Evolutionary conservation across 2,329 filamentous ascomycete species (phyloP).

Genomic region (Alternaria solani): DNA sequence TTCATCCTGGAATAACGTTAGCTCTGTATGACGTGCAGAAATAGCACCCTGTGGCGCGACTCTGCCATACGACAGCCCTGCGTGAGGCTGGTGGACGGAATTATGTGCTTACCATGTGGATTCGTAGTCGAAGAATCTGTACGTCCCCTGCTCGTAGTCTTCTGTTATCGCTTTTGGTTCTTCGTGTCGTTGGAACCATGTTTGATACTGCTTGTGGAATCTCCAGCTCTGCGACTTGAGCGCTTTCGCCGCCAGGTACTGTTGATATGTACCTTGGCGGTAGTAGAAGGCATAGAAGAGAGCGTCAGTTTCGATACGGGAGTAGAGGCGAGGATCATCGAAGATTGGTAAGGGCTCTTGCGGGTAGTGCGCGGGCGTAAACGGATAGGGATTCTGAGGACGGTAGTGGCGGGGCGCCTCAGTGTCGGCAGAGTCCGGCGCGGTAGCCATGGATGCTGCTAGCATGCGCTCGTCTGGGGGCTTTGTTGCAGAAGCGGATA

Average conservation of each 20-base stretch:
- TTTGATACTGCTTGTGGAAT: constrained; percentile 98
- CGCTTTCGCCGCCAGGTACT: constrained; percentile 95
- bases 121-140: constrained; percentile 99
- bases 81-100: constrained; percentile 9
- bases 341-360: constrained; percentile 92
- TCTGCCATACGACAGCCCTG: constrained; percentile 7
- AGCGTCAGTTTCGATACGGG: constrained; percentile 90
- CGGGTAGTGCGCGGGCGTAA: constrained; percentile 84
- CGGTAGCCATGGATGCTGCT: constrained; percentile 74
- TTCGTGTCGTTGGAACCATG: constrained; percentile 98
- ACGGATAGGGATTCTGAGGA: constrained; percentile 77
- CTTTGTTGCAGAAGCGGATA: constrained; percentile 66
- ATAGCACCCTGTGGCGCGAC: constrained; percentile 11
- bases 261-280: constrained; percentile 93
- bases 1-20: constrained; percentile 81
- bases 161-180: constrained; percentile 99
- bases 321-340: constrained; percentile 87
- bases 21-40: constrained; percentile 23
- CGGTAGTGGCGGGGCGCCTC: constrained; percentile 85
- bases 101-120: constrained; percentile 79
- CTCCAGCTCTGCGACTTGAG: constrained; percentile 98
- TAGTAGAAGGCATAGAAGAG: constrained; percentile 99
- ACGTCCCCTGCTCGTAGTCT: constrained; percentile 98
- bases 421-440: constrained; percentile 78
- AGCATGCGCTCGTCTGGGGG: constrained; percentile 76